phyloP scores from a whole-genome alignment of 1,139 yeast genomes.

The Taphrina wiesneri region DNA sequence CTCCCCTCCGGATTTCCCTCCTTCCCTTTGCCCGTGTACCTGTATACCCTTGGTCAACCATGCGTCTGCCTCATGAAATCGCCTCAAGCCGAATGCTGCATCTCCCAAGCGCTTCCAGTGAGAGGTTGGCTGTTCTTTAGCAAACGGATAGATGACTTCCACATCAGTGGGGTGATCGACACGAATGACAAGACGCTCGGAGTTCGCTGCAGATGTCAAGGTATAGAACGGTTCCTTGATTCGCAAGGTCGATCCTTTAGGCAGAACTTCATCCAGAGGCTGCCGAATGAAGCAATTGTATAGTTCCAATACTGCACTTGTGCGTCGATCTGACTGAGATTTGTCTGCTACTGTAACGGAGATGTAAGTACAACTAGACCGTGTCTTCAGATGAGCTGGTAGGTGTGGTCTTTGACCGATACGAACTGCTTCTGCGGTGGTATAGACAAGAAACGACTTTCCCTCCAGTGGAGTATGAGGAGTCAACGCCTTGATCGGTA shows the following conservation, averaged over 20 bases:
- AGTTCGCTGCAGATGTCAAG: neutral
- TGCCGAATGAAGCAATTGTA: constrained; percentile 7
- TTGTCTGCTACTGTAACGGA: constrained; percentile 6
- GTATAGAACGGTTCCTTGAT: constrained; percentile 20
- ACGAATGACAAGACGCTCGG: constrained; percentile 7
- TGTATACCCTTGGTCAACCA: constrained; percentile 4
- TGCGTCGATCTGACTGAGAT: neutral
- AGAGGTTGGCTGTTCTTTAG: neutral
- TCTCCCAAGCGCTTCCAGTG: constrained; percentile 8
- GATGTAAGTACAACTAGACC: neutral
- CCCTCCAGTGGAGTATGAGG: neutral
- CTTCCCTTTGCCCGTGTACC: neutral
- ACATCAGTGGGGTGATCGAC: constrained; percentile 29
- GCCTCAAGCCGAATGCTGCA: constrained; percentile 2
- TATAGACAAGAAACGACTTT: neutral
- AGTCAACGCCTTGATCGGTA: neutral
- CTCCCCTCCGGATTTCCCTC: neutral
- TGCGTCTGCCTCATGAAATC: constrained; percentile 5
- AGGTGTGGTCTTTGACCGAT: neutral
- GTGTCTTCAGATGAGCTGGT: neutral
- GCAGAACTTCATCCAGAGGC: constrained; percentile 14
- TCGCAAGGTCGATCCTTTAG: constrained; percentile 6
- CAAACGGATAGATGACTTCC: neutral
- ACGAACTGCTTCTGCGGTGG: neutral
- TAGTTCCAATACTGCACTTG: constrained; percentile 3